A percentile compares a stretch with the other conserved stretches of the same genome.
These are phyloP conservation scores for Glonium stellatum DNA, from an alignment of 495 filamentous ascomycete species.

Conservation along the genomic window DNA sequence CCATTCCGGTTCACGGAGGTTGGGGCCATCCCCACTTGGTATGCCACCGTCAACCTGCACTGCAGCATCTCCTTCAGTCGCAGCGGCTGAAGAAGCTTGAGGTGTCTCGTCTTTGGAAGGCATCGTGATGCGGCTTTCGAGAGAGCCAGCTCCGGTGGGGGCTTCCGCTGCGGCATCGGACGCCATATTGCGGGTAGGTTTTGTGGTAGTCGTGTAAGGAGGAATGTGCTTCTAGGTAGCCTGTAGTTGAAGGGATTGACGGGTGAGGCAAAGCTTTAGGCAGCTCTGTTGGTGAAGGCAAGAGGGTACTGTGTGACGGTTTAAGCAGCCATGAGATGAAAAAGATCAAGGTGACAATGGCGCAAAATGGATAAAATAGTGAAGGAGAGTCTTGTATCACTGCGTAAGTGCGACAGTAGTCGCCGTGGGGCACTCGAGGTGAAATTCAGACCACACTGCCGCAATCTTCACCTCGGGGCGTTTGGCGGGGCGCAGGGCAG, in stretches of 20 bases:
- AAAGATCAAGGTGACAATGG: too few relatives aligned
- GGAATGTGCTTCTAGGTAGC: not conserved
- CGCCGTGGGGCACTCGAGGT: not conserved
- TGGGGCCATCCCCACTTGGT: constrained; percentile 34
- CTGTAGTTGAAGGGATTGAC: not conserved
- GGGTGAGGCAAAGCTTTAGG: not conserved
- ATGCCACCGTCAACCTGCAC: constrained; percentile 24
- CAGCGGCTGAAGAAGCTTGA: not conserved
- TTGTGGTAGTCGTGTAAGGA: too few relatives aligned
- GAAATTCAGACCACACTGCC: too few relatives aligned
- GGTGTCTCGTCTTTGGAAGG: constrained; percentile 5
- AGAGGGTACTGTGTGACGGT: not conserved
- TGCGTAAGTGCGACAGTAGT: not conserved
- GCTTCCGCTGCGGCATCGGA: not conserved
- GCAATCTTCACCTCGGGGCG: not conserved
- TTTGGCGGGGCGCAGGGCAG: not conserved
- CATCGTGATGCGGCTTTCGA: constrained; percentile 12
- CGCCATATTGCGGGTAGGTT: not conserved
- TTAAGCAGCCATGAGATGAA: not conserved
- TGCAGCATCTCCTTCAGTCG: not conserved
- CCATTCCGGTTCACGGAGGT: constrained; percentile 65
- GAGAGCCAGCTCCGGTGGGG: not conserved
- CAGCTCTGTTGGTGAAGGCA: not conserved
- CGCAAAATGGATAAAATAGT: not conserved
- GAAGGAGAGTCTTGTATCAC: not conserved